Conservation (phyloP, 78 protist genomes). For the Dictyostelium capitatum region DNA sequence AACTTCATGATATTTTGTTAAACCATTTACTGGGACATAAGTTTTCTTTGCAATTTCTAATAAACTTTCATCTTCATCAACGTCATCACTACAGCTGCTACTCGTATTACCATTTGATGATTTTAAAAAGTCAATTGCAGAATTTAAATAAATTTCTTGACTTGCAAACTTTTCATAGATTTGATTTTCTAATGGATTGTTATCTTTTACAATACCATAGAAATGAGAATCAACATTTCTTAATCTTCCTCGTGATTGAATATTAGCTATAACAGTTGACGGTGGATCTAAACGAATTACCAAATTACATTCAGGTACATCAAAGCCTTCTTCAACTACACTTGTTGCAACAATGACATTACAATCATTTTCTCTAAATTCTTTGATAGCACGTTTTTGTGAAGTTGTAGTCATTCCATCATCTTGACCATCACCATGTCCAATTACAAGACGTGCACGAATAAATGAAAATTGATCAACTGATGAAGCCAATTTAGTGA, state of each 20-base stretch:
- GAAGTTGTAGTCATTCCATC: not conserved
- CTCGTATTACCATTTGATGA: too few species aligned
- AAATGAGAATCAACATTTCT: conserved; percentile 24
- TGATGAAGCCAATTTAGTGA: too few species aligned
- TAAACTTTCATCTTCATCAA: not conserved
- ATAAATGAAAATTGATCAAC: not conserved
- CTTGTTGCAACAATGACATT: conserved; percentile 42
- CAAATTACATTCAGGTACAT: conserved; percentile 53
- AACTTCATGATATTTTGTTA: too few species aligned
- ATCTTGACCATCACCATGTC: not conserved
- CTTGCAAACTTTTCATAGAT: not conserved
- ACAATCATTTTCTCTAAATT: not conserved
- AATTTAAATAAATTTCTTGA: conserved; percentile 4
- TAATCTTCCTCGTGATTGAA: conserved; percentile 39
- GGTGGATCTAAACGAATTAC: conserved; percentile 67
- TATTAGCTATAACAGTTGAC: conserved; percentile 28
- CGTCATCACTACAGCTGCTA: too few species aligned
- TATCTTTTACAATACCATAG: not conserved
- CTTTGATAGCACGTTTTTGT: conserved; percentile 4
- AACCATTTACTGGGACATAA: not conserved
- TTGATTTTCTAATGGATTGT: not conserved
- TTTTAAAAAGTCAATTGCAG: conserved; percentile 4
- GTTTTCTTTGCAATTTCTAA: too few species aligned
- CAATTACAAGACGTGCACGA: not conserved
- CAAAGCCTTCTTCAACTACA: conserved; percentile 59